Evolutionary conservation across 1,284 basidiomycete genomes (phyloP).

Genomic region (Athelia psychrophila): DNA sequence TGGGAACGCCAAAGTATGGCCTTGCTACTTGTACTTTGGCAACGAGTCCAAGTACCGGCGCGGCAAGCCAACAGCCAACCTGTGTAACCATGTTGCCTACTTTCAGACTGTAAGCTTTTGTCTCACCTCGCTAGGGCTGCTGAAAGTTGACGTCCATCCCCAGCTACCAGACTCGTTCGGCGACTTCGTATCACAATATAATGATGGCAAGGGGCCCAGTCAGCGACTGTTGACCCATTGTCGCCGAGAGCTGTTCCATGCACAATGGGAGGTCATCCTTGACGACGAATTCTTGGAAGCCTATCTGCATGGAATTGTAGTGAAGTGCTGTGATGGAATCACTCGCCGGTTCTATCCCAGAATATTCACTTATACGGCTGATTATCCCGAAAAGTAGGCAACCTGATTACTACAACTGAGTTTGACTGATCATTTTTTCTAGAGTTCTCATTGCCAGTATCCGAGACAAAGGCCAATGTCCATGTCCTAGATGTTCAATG

Average conservation of each 20-base stretch:
- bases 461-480: conserved; percentile 10
- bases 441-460: conserved; percentile 12
- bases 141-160: neutral
- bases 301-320: conserved; percentile 23
- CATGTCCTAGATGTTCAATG: conserved; percentile 15
- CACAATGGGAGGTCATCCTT: conserved; percentile 20
- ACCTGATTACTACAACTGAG: conserved; percentile 1
- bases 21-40: conserved; percentile 24
- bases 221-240: conserved; percentile 18
- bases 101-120: conserved; percentile 21
- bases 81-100: conserved; percentile 29
- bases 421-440: neutral
- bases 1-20: conserved; percentile 24
- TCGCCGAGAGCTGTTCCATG: conserved; percentile 26
- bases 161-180: conserved; percentile 23
- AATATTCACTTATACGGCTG: conserved; percentile 22
- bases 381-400: conserved; percentile 31
- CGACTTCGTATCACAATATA: conserved; percentile 9
- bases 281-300: conserved; percentile 24
- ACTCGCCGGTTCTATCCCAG: conserved; percentile 12
- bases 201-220: conserved; percentile 5
- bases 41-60: conserved; percentile 24
- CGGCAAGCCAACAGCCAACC: conserved; percentile 4
- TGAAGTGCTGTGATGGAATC: conserved; percentile 19
- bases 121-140: conserved; percentile 6